Conservation (phyloP, 805 yeast species). For the Tetrapisispora nanseiensis region DNA sequence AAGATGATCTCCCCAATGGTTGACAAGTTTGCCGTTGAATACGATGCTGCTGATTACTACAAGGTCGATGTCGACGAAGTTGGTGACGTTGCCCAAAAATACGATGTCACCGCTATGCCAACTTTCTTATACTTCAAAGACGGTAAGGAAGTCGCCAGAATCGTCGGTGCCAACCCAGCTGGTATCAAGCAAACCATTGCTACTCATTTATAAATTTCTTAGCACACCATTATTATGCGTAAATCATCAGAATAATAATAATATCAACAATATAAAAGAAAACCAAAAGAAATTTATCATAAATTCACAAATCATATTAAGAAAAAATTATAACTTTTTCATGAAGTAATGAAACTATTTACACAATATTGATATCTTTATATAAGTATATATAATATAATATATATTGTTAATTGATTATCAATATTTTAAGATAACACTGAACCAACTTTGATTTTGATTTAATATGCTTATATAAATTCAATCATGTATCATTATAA, state of each 20-base stretch:
- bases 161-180: conserved; percentile 86
- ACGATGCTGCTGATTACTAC: conserved; percentile 59
- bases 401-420: too few species aligned
- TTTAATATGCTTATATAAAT: too few species aligned
- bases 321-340: too few species aligned
- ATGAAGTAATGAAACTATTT: background rate
- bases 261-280: background rate
- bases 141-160: conserved; percentile 69
- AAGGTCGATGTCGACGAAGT: conserved; percentile 89
- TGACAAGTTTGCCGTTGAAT: conserved; percentile 62
- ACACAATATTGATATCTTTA: too few species aligned
- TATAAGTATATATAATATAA: background rate
- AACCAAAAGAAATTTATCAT: background rate
- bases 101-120: conserved; percentile 53
- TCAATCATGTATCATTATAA: too few species aligned
- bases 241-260: background rate
- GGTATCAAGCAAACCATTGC: conserved; percentile 63
- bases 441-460: too few species aligned
- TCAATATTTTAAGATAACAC: too few species aligned
- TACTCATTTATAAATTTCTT: conserved; percentile 34
- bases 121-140: conserved; percentile 68
- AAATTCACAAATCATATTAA: too few species aligned
- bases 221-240: background rate
- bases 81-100: conserved; percentile 60
- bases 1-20: conserved; percentile 92